These are phyloP conservation scores for Isatis tinctoria DNA, from an alignment of 345 rosid genomes.

Conservation along the genomic window DNA sequence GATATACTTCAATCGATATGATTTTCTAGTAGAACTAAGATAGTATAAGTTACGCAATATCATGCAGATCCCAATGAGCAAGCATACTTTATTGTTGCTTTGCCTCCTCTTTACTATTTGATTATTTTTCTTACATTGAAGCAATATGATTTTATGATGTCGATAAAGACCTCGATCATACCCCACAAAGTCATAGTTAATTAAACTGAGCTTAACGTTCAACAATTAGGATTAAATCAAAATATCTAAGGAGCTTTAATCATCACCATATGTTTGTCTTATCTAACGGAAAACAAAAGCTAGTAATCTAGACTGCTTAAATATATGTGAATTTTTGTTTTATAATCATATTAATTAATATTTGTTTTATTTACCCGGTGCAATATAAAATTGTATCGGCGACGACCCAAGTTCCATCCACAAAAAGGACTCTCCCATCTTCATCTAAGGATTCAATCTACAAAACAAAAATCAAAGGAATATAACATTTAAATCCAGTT, in stretches of 20 bases:
- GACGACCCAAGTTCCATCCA: constrained; percentile 54
- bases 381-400: constrained; percentile 80
- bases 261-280: constrained; percentile 15
- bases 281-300: constrained; percentile 10
- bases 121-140: not conserved
- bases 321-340: not conserved
- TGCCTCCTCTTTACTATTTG: not conserved
- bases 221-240: not conserved
- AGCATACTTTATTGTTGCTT: not conserved
- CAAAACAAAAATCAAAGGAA: not conserved
- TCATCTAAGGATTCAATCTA: constrained; percentile 64
- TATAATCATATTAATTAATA: not conserved
- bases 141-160: constrained; percentile 8
- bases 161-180: constrained; percentile 17
- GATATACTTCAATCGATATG: not conserved
- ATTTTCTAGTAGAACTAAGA: not conserved
- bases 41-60: constrained; percentile 13
- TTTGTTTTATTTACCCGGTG: constrained; percentile 58
- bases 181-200: constrained; percentile 12
- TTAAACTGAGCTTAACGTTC: not conserved
- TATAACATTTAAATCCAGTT: not conserved
- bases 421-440: constrained; percentile 63
- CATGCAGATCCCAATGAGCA: constrained; percentile 14
- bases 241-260: not conserved
- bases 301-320: not conserved